Conservation (phyloP, 176 grass and related monocot genomes). For the Oryza nivara region DNA sequence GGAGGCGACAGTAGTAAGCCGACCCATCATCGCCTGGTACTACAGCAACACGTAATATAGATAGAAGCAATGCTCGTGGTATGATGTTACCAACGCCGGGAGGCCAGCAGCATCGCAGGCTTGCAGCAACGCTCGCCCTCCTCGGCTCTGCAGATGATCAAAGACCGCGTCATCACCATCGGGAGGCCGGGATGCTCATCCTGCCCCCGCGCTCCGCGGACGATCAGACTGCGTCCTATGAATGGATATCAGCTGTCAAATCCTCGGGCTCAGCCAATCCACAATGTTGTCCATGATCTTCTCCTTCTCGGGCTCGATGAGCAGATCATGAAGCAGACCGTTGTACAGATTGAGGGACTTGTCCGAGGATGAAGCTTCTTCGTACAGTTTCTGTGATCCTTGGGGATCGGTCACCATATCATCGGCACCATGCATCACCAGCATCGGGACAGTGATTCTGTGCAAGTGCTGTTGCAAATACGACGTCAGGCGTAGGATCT, state of each 20-base stretch:
- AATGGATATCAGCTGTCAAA: constrained; percentile 23
- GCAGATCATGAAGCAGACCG: constrained; percentile 72
- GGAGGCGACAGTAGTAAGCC: constrained; percentile 16
- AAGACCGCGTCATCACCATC: constrained; percentile 27
- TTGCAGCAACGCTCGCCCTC: not conserved
- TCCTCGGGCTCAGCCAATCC: constrained; percentile 57
- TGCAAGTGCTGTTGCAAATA: constrained; percentile 62
- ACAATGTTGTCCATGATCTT: constrained; percentile 67
- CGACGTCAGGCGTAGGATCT: constrained; percentile 71
- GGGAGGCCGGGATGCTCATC: not conserved
- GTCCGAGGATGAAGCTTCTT: constrained; percentile 58
- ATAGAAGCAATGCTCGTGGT: not conserved
- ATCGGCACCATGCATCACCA: constrained; percentile 72
- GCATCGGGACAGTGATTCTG: constrained; percentile 54
- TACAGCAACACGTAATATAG: not conserved
- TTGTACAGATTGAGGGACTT: constrained; percentile 70
- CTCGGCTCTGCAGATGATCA: constrained; percentile 22
- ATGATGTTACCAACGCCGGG: constrained; percentile 13
- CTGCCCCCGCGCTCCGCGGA: constrained; percentile 34
- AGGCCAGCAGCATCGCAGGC: not conserved
- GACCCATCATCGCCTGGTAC: constrained; percentile 24
- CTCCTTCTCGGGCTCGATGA: constrained; percentile 85
- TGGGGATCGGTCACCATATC: constrained; percentile 72
- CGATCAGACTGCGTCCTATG: not conserved
- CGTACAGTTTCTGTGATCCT: constrained; percentile 58